Evolutionary conservation across 164 flowering plant species (phyloP).

Genomic region (Paratinospora sagittata): DNA sequence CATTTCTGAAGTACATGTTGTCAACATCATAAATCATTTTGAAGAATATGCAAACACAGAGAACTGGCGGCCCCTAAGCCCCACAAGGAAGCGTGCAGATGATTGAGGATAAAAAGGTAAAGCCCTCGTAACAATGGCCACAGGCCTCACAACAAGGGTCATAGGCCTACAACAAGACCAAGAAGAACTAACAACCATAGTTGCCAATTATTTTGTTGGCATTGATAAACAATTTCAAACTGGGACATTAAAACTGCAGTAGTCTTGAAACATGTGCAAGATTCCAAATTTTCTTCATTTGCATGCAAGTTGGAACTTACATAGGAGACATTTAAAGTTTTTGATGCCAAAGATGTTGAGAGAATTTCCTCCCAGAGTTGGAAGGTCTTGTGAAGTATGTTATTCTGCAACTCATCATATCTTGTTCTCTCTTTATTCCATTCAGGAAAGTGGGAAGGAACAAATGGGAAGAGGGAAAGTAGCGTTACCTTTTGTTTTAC

Average conservation of each 20-base stretch:
- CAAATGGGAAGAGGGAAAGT: neutral
- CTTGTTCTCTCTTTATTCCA: neutral
- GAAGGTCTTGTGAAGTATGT: neutral
- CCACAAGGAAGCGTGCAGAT: too few relatives aligned
- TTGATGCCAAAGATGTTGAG: neutral
- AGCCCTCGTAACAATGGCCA: too few relatives aligned
- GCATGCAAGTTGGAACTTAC: neutral
- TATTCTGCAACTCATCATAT: neutral
- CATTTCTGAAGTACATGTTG: too few relatives aligned
- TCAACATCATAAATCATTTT: too few relatives aligned
- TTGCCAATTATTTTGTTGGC: too few relatives aligned
- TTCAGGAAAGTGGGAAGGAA: neutral
- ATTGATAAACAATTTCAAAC: neutral
- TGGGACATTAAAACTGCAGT: neutral
- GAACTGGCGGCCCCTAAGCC: too few relatives aligned
- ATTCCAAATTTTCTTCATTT: neutral
- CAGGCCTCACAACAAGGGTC: too few relatives aligned
- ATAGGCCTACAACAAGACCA: too few relatives aligned
- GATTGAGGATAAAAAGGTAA: too few relatives aligned
- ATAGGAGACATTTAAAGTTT: neutral
- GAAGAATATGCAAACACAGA: too few relatives aligned
- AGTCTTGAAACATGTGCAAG: neutral
- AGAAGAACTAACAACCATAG: too few relatives aligned
- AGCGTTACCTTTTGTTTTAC: constrained; percentile 40
- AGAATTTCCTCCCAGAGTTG: neutral